These are phyloP conservation scores for Achaetomiella virescens DNA, from an alignment of 495 filamentous ascomycete species.

Conservation along the genomic window DNA sequence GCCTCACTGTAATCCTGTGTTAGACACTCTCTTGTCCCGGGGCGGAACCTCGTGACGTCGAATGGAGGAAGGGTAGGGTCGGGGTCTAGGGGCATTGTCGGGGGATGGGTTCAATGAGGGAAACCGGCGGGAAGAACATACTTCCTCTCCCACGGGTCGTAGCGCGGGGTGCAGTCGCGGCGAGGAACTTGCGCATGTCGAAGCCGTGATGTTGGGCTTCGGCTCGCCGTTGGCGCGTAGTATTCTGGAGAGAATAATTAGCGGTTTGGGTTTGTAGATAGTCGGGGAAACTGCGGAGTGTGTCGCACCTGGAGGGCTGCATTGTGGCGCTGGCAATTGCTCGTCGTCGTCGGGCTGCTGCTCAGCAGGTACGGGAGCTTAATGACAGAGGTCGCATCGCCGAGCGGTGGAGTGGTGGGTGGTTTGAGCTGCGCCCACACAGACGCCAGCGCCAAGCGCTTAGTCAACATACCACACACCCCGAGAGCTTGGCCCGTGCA, in stretches of 20 bases:
- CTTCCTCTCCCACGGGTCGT: slow-evolving; percentile 85
- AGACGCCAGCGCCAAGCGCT: slow-evolving; percentile 6
- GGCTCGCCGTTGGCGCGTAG: slow-evolving; percentile 38
- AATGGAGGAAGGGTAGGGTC: neutral
- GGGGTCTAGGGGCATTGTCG: neutral
- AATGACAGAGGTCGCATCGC: slow-evolving; percentile 10
- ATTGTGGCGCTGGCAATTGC: slow-evolving; percentile 31
- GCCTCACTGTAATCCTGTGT: slow-evolving; percentile 57
- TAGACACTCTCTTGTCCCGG: slow-evolving; percentile 4
- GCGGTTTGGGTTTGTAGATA: neutral
- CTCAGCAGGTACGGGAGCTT: slow-evolving; percentile 1
- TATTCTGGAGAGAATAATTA: slow-evolving; percentile 25
- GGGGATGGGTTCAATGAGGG: neutral
- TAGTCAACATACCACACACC: neutral
- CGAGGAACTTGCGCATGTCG: slow-evolving; percentile 65
- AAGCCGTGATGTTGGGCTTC: slow-evolving; percentile 79
- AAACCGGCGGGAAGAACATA: slow-evolving; percentile 34
- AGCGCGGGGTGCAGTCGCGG: slow-evolving; percentile 56
- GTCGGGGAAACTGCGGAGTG: neutral
- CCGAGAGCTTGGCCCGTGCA: slow-evolving; percentile 6
- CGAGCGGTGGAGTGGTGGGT: neutral
- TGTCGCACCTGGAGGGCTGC: slow-evolving; percentile 39
- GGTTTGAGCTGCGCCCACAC: neutral
- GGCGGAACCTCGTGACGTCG: neutral
- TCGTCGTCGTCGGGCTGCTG: slow-evolving; percentile 14